Percentiles rank a stretch among this genome's conserved stretches.
Conservation (phyloP, 208 protist genomes). For the Leishmania major region DNA sequence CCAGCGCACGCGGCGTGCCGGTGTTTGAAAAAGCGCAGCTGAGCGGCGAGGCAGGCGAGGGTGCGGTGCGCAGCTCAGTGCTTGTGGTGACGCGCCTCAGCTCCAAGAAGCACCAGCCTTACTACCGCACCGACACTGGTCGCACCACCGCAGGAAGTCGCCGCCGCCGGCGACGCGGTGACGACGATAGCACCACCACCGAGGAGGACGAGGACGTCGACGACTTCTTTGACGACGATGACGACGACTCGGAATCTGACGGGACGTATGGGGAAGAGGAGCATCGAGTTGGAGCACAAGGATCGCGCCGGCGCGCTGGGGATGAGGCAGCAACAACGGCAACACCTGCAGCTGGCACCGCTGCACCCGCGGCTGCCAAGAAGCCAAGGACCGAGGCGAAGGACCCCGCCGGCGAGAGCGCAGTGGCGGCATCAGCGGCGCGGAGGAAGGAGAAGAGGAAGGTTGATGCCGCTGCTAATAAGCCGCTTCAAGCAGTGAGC, state of each 20-base stretch:
- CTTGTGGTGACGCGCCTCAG: constrained; percentile 46
- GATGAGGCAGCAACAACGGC: neutral
- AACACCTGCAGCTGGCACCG: neutral
- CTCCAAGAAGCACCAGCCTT: constrained; percentile 29
- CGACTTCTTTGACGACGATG: neutral
- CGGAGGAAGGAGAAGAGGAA: neutral
- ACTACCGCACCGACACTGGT: neutral
- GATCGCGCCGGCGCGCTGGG: constrained; percentile 1
- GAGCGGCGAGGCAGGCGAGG: constrained; percentile 40
- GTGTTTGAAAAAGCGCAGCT: constrained; percentile 57
- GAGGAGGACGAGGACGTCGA: constrained; percentile 31
- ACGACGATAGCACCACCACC: constrained; percentile 8
- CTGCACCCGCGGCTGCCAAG: constrained; percentile 7
- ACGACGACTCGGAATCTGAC: neutral
- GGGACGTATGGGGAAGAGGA: constrained; percentile 14
- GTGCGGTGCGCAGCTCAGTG: constrained; percentile 21
- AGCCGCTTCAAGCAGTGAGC: constrained; percentile 49
- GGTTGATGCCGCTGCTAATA: constrained; percentile 2
- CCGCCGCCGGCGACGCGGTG: neutral
- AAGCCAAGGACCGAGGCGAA: constrained; percentile 3
- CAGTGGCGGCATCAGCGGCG: neutral
- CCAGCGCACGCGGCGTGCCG: constrained; percentile 36
- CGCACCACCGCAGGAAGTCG: constrained; percentile 1
- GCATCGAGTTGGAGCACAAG: neutral
- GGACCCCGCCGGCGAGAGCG: neutral